Evolutionary conservation across 2,329 filamentous ascomycete species (phyloP).

Genomic region (Zymoseptoria brevis): DNA sequence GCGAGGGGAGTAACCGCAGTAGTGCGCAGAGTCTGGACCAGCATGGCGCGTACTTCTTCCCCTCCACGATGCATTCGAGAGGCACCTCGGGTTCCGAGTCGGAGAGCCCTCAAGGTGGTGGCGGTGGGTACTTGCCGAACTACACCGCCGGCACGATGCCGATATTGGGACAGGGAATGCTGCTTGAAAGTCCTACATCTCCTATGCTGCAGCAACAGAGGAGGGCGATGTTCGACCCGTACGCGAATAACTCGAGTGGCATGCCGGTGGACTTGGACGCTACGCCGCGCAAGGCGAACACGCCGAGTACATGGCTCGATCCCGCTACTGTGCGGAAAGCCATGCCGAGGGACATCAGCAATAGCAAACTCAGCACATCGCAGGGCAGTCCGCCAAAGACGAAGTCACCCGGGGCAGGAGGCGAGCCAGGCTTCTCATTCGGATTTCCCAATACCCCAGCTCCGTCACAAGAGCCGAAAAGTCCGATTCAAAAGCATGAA

Average conservation of each 20-base stretch:
- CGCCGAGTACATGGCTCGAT: conserved; percentile 2
- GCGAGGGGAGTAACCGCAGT: conserved; percentile 14
- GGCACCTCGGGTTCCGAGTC: not conserved
- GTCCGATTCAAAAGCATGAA: not conserved
- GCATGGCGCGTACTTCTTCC: conserved; percentile 1
- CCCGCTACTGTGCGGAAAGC: conserved; percentile 17
- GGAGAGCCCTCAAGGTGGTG: no score
- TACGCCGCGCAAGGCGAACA: conserved; percentile 14
- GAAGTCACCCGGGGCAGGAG: no score
- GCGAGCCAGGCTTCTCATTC: not conserved
- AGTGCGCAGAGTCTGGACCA: conserved; percentile 14
- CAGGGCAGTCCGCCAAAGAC: conserved; percentile 36
- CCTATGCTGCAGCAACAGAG: conserved; percentile 8
- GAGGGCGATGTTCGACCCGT: conserved; percentile 6
- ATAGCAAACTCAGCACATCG: not conserved
- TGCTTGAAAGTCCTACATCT: conserved; percentile 14
- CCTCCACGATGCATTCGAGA: not conserved
- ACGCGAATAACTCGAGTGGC: not conserved
- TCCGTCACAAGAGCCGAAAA: not conserved
- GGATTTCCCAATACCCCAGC: not conserved
- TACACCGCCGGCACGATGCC: conserved; percentile 4
- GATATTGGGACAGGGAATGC: conserved; percentile 1
- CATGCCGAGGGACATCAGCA: conserved; percentile 5
- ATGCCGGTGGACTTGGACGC: conserved; percentile 11
- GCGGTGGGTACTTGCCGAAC: no score